A percentile compares a stretch with the other conserved stretches of the same genome.
Conservation (phyloP, 2,329 filamentous ascomycete genomes). For the Alternaria arbusti region DNA sequence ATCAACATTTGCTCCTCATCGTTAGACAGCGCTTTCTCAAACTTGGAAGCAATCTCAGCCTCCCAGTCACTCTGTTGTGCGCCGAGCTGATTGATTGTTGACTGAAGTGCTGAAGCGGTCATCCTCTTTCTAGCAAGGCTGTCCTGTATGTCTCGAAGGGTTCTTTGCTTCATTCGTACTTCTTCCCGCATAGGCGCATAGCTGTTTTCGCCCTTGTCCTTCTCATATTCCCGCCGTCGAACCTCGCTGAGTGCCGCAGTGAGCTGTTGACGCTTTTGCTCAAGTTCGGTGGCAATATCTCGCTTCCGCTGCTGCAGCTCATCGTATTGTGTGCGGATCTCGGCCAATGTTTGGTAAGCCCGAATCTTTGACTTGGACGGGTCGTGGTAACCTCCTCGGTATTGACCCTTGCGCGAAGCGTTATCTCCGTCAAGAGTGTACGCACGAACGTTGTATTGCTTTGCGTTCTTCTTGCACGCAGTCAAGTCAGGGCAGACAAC, state of each 20-base stretch:
- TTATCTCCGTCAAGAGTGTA: slow-evolving; percentile 96
- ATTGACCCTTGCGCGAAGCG: slow-evolving; percentile 90
- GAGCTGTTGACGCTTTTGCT: slow-evolving; percentile 85
- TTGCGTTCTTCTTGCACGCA: slow-evolving; percentile 87
- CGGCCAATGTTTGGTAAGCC: slow-evolving; percentile 76
- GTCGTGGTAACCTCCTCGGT: slow-evolving; percentile 95
- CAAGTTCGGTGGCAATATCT: slow-evolving; percentile 73
- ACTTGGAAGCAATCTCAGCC: slow-evolving; percentile 81
- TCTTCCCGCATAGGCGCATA: slow-evolving; percentile 82
- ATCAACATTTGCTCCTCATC: slow-evolving; percentile 86
- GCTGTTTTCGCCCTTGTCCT: slow-evolving; percentile 78
- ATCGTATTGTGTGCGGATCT: slow-evolving; percentile 78
- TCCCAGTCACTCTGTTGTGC: slow-evolving; percentile 79
- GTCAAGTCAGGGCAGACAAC: slow-evolving; percentile 91
- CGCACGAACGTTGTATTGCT: slow-evolving; percentile 88
- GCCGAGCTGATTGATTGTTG: slow-evolving; percentile 62
- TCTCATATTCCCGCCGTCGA: slow-evolving; percentile 80
- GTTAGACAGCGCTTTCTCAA: slow-evolving; percentile 85
- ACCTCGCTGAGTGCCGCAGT: slow-evolving; percentile 84
- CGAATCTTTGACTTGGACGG: slow-evolving; percentile 84
- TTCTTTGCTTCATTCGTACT: slow-evolving; percentile 73
- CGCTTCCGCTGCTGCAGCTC: slow-evolving; percentile 66
- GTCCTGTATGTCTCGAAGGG: slow-evolving; percentile 75
- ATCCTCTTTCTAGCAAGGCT: slow-evolving; percentile 75
- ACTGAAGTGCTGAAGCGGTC: slow-evolving; percentile 72